These are phyloP conservation scores for Fusarium cicatricum DNA, from an alignment of 2,329 filamentous ascomycete genomes.

Conservation along the genomic window DNA sequence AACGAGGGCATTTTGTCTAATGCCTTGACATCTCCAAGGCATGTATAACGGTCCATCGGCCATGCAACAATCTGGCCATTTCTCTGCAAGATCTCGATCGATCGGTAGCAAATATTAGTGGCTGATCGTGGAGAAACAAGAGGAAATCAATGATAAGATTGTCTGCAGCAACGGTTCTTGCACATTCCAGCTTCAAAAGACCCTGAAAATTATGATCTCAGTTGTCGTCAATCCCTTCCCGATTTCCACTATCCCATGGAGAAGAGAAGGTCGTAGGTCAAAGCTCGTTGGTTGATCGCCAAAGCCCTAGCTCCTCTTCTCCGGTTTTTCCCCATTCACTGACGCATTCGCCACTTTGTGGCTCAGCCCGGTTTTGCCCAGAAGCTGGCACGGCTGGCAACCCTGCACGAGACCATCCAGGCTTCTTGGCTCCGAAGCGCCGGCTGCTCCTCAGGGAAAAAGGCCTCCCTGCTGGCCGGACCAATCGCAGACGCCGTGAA, in stretches of 20 bases:
- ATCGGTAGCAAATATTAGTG: conserved; percentile 2
- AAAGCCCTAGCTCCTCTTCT: conserved; percentile 26
- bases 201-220: conserved; percentile 26
- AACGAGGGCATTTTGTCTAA: too few species aligned
- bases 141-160: background rate
- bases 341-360: conserved; percentile 43
- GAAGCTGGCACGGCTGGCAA: too few species aligned
- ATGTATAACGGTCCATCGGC: background rate
- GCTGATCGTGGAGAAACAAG: conserved; percentile 2
- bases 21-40: too few species aligned
- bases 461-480: conserved; percentile 36
- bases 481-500: conserved; percentile 36
- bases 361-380: conserved; percentile 18
- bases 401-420: conserved; percentile 28
- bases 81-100: conserved; percentile 34
- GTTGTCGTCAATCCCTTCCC: conserved; percentile 30
- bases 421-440: conserved; percentile 1
- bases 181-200: conserved; percentile 24
- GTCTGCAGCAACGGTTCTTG: conserved; percentile 20
- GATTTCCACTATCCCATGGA: conserved; percentile 18
- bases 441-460: conserved; percentile 10
- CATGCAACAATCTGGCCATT: conserved; percentile 26
- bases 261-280: conserved; percentile 14
- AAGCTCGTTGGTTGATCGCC: conserved; percentile 25
- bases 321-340: conserved; percentile 33